phyloP scores from a whole-genome alignment of 179 eudicot species.

The Actinidia arguta region DNA sequence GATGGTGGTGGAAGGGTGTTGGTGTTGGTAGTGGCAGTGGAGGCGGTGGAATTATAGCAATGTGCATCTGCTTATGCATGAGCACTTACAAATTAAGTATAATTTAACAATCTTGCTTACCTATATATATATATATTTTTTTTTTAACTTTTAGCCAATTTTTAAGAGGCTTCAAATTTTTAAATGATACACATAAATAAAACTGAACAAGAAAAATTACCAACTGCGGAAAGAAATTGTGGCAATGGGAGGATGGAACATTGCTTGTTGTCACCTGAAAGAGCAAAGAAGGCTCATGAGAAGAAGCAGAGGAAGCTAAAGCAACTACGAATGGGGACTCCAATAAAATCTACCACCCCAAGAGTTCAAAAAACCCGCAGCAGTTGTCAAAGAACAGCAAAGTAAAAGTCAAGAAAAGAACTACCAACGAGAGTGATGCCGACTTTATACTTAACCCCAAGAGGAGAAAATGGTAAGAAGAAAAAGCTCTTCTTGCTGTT shows the following conservation, averaged over 20 bases:
- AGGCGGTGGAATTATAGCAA: too few relatives aligned
- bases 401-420: conserved; percentile 65
- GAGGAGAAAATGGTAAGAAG: conserved; percentile 60
- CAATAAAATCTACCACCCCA: conserved; percentile 61
- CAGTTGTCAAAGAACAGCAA: conserved; percentile 58
- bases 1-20: too few relatives aligned
- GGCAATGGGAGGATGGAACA: conserved; percentile 99
- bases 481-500: background rate
- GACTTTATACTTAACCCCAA: conserved; percentile 65
- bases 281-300: conserved; percentile 75
- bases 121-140: too few relatives aligned
- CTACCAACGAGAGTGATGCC: conserved; percentile 52
- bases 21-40: too few relatives aligned
- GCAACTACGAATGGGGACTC: conserved; percentile 73
- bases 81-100: too few relatives aligned
- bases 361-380: conserved; percentile 62
- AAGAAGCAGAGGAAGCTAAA: conserved; percentile 87
- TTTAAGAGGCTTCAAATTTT: too few relatives aligned
- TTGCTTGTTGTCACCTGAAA: conserved; percentile 80
- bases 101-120: too few relatives aligned
- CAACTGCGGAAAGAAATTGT: too few relatives aligned
- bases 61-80: too few relatives aligned
- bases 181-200: too few relatives aligned
- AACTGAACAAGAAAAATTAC: too few relatives aligned
- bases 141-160: too few relatives aligned